Base-by-base conservation (phyloP, 192 early-diverging fungal genomes). In the Coemansia asiatica region DNA sequence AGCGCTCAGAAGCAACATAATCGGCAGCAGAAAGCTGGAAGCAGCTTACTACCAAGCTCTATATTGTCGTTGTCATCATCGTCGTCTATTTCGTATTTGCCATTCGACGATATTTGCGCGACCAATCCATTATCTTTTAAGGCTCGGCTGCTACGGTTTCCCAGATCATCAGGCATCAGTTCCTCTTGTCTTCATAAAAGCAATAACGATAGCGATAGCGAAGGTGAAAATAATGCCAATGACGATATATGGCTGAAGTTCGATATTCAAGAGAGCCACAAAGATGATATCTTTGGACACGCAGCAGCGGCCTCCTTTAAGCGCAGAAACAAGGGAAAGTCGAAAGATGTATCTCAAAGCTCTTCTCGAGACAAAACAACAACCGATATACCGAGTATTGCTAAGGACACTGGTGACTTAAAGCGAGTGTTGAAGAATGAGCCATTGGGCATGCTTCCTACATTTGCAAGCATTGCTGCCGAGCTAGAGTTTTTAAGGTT, bases 191-290 rank as follows among this genome's bases (percentile, higher is more conserved):
- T n/a, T n/a, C n/a, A n/a, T n/a, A n/a, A n/a, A n/a, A n/a, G n/a
- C n/a, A n/a, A n/a, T n/a, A n/a, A n/a, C n/a, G n/a, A n/a, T n/a
- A 64, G 12, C 22, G 31, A 48, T n/a, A 12, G 47, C 16, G 15
- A 54, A 21, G 31, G n/a, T 13, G 40, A 44, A 8, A 44, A 44
- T 44, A 13, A 44, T 13, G 15, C 12, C 5, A 44, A 12, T 6
- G 66, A 63, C 13, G 77, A 74, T 50, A 58, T 66, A 67, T 81
- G 79, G 79, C 75, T 81, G 74, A 70, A 73, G 29, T 76, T 81
- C 70, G 74, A 81, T 27, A 40, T 81, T 50, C 79, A 74, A 0
- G 79, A 76, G 15, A 74, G 76, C 56, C 38, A n/a, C n/a, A n/a
- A 25, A 19, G 61, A 44, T 27, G 28, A 53, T 18, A 63, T 26